Base-by-base conservation (phyloP, 208 protist species). In the Porcisia deanei region DNA sequence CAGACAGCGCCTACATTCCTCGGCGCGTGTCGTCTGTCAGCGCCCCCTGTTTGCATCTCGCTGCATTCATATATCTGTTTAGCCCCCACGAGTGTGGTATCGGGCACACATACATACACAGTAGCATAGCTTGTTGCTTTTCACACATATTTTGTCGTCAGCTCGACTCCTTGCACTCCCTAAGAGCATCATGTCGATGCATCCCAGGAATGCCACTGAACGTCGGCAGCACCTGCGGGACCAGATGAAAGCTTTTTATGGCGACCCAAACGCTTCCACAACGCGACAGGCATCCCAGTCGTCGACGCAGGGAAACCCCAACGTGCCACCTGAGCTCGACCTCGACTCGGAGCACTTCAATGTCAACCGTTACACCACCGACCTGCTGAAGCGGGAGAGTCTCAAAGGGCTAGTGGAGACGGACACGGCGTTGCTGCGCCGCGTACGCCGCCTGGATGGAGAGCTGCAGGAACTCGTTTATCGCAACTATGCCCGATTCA, bases 401-500 rank as follows among this genome's bases (percentile, higher is more conserved):
- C 76, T 97, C 3, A 87, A 90, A 58, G 93, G 90, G 5, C 68
- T 97, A 30, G 91, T 97, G 16, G 91, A 95, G 78, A 83, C 82
- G 2, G 93, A 97, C 74, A 95, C 91, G 20, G 76, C 89, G 64
- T 84, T 97, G 20, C 80, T 94, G 75, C 88, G 93, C 43, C 87
- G 79, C 43, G 89, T 94, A 52, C 87, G 89, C 8, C 80, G 74
- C 25, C 81, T 99, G 2, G 98, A 99, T 71, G 88, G 75, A 22
- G 98, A 99, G 78, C 91, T 99, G 87, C 98, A 99, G 83, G 99
- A 98, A 72, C 82, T 99, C n/a, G 99, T 99, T 7, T 99, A 99
- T 88, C 97, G 98, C 45, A 99, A 99, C 88, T 99, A 99, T 85
- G 97, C 98, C 73, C 99, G 99, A 76, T 99, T 99, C 82, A 99